Base-by-base conservation (phyloP, 108 stramenopile genomes). In the Cafeteria roenbergensis region DNA sequence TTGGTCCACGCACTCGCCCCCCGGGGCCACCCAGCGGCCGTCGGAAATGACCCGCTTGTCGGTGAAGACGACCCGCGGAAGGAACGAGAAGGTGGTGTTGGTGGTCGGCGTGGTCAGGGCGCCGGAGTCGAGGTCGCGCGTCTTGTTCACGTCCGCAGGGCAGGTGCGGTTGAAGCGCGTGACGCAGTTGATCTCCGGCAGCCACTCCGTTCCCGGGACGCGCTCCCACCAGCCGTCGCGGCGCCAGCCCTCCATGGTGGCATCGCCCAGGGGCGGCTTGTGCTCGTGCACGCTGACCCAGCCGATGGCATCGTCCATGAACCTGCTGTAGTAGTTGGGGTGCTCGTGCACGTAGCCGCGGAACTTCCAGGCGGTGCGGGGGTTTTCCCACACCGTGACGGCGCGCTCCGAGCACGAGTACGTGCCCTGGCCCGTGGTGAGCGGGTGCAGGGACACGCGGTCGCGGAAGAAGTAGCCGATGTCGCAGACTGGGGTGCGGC, bases 401-500 rank as follows among this genome's bases (percentile, higher is more conserved):
- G 82, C 73, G 34, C 89, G 74, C 12, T 87, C 80, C 9, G 84
- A 86, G 63, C 88, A 89, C 55, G 74, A 66, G 77, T 89, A 89
- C 24, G 86, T 86, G 27, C 88, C 88, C 72, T 89, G 88, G 20
- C 42, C 25, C 27, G 20, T 20, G 36, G 9, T 1, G 56, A 30
- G 8, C 29, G 20, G 8, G 14, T 33, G 30, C 29, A 37, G 48
- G 52, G 66, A 56, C 24, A 9, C 28, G 1, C 14, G 27, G 12
- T 27, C 4, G 2, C 64, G 59, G 38, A 82, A 82, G 64, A 80
- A 87, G 74, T 85, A 90, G 34, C 89, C 89, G 48, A 88, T 78
- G 1, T 69, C 75, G 66, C 89, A 90, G 38, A 87, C 69, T 8
- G 89, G 89, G 0, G 83, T 84, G 35, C 89, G 79, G 77, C 89